These are phyloP conservation scores for Rosa persica DNA, from an alignment of 306 rosid species.

Conservation along the genomic window DNA sequence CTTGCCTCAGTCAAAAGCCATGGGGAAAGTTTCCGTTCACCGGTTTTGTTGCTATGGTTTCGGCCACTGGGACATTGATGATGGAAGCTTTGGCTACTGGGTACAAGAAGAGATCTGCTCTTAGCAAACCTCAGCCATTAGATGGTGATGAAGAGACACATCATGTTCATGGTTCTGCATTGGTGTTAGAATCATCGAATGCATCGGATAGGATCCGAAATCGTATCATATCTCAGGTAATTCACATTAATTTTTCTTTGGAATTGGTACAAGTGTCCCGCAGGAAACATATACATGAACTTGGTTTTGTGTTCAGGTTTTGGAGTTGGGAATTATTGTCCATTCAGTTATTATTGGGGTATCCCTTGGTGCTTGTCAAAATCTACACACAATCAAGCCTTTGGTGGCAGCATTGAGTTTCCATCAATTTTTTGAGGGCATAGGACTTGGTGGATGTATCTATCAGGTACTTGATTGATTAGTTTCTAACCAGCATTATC, in stretches of 20 bases:
- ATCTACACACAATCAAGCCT: slow-evolving; percentile 45
- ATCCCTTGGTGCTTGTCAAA: slow-evolving; percentile 52
- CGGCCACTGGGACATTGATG: slow-evolving; percentile 47
- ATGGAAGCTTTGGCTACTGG: slow-evolving; percentile 53
- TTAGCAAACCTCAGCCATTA: slow-evolving; percentile 33
- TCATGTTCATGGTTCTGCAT: slow-evolving; percentile 61
- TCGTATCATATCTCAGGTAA: slow-evolving; percentile 66
- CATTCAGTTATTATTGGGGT: slow-evolving; percentile 55
- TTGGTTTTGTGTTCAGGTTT: slow-evolving; percentile 24
- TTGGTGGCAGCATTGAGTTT: slow-evolving; percentile 50
- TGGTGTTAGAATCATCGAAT: slow-evolving; percentile 16
- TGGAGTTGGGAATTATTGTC: slow-evolving; percentile 44
- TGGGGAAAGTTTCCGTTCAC: slow-evolving; percentile 59
- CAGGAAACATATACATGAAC: not conserved
- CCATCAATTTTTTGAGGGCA: slow-evolving; percentile 52
- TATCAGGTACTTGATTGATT: slow-evolving; percentile 19
- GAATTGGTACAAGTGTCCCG: not conserved
- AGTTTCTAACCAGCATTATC: not conserved
- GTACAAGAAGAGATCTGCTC: slow-evolving; percentile 39
- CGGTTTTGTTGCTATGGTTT: slow-evolving; percentile 55
- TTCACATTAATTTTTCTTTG: not conserved
- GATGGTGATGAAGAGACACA: slow-evolving; percentile 29
- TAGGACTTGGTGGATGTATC: slow-evolving; percentile 52
- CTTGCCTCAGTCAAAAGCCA: slow-evolving; percentile 46
- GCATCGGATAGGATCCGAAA: slow-evolving; percentile 45